Evolutionary conservation across 306 rosid genomes (phyloP).

Genomic region (Pueraria montana): DNA sequence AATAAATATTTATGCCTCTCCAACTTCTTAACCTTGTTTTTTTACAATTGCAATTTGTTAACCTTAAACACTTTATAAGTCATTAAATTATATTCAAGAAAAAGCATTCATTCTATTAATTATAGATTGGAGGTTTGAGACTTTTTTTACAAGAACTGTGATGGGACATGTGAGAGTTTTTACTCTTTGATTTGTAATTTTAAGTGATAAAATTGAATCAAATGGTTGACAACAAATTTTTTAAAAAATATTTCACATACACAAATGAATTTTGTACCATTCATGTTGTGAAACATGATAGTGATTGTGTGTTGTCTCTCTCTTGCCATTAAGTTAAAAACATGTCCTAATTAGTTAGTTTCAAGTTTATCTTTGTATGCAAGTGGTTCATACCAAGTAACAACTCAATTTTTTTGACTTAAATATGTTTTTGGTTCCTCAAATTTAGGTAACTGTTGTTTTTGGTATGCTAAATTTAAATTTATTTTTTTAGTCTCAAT

Average conservation of each 20-base stretch:
- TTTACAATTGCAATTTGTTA: too few species aligned
- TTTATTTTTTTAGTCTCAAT: too few species aligned
- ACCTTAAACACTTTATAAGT: neutral
- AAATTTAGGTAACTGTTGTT: too few species aligned
- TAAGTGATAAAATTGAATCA: neutral
- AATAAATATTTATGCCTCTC: neutral
- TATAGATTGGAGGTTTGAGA: neutral
- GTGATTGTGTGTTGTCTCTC: neutral
- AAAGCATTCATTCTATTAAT: too few species aligned
- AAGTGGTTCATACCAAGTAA: neutral
- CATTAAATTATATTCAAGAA: neutral
- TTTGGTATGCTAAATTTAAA: too few species aligned
- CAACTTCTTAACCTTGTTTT: too few species aligned
- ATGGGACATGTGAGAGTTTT: neutral
- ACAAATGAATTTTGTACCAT: neutral
- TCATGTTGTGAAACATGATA: neutral
- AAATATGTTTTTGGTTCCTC: too few species aligned
- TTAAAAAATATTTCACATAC: neutral
- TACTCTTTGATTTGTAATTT: neutral
- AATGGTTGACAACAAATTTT: neutral
- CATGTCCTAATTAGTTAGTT: neutral
- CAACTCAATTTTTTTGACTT: too few species aligned
- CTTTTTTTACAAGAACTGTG: too few species aligned
- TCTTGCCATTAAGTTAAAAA: neutral
- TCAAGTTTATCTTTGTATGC: neutral